phyloP scores from a whole-genome alignment of 2,329 filamentous ascomycete species.

The Fulvia fulva region DNA sequence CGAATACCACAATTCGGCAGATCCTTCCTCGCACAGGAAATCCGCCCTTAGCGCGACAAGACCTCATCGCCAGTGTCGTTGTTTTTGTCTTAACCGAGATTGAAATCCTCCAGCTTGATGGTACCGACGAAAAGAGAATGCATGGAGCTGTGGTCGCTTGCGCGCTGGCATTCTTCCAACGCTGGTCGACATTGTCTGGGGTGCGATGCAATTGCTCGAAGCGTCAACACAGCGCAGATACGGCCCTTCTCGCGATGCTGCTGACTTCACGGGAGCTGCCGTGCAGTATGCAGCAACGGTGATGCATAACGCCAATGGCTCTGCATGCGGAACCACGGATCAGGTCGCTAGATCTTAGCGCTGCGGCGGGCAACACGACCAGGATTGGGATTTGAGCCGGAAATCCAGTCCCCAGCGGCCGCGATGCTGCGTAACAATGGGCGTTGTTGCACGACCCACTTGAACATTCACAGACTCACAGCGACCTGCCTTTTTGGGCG shows the following conservation, averaged over 20 bases:
- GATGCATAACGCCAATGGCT: not conserved
- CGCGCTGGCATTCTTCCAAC: not conserved
- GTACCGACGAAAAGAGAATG: not conserved
- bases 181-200: not conserved
- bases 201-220: not conserved
- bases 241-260: not conserved
- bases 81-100: not conserved
- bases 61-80: not conserved
- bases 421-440: not conserved
- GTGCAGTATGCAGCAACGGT: not conserved
- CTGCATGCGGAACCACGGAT: not conserved
- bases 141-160: not conserved
- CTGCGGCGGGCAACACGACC: not conserved
- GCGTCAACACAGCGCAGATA: not conserved
- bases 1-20: not conserved
- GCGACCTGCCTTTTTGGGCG: not conserved
- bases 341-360: not conserved
- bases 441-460: not conserved
- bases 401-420: no score
- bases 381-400: no score
- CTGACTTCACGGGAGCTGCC: not conserved
- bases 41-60: not conserved
- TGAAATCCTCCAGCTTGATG: not conserved
- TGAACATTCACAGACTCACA: no score
- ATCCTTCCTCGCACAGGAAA: not conserved